Conservation (phyloP, 176 grass and related monocot species). For the Metroxylon sagu region DNA sequence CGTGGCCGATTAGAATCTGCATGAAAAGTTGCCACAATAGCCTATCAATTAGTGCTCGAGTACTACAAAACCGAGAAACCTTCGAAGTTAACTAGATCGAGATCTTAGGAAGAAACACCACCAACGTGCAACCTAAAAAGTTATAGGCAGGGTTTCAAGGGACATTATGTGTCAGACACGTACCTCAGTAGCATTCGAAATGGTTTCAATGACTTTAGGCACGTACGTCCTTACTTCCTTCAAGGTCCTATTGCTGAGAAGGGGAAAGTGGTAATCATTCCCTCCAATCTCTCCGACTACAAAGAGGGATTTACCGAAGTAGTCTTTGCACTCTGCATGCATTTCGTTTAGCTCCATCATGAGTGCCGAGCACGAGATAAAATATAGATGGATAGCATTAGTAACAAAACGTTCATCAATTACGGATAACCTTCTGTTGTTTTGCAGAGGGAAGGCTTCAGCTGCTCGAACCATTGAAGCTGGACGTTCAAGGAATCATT, state of each 20-base stretch:
- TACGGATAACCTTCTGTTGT: not conserved
- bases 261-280: slow-evolving; percentile 38
- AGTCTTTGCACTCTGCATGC: slow-evolving; percentile 22
- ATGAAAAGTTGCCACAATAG: not conserved
- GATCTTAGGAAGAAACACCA: no score
- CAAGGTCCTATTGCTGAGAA: slow-evolving; percentile 29
- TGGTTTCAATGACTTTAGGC: slow-evolving; percentile 32
- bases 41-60: no score
- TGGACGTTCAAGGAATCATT: slow-evolving; percentile 51
- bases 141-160: no score
- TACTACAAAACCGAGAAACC: no score
- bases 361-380: not conserved
- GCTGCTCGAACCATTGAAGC: slow-evolving; percentile 35
- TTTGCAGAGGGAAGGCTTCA: slow-evolving; percentile 20
- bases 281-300: slow-evolving; percentile 54
- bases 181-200: slow-evolving; percentile 43
- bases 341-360: not conserved
- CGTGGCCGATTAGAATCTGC: slow-evolving; percentile 32
- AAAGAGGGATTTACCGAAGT: slow-evolving; percentile 37
- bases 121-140: no score
- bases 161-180: no score
- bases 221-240: slow-evolving; percentile 29
- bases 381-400: not conserved
- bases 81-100: no score
- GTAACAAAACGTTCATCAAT: not conserved